phyloP scores from a whole-genome alignment of 768 basidiomycete species.

The Suillus sp. region DNA sequence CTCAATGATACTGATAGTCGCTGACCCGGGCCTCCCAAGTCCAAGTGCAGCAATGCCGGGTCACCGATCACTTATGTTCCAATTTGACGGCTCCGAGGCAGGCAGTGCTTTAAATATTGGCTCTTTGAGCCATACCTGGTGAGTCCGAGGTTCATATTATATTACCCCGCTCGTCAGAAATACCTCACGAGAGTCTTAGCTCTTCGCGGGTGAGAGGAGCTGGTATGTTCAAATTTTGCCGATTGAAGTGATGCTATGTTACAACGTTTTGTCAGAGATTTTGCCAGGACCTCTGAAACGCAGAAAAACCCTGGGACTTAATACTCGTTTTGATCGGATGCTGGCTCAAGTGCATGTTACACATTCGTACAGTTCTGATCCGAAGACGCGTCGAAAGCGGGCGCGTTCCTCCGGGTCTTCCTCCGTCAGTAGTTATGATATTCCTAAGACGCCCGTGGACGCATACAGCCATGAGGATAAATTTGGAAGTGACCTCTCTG shows the following conservation, averaged over 20 bases:
- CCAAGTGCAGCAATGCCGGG: background rate
- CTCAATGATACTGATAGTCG: too few relatives aligned
- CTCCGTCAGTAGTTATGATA: constrained; percentile 43
- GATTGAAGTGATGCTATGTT: too few relatives aligned
- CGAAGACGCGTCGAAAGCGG: constrained; percentile 32
- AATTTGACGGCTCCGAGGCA: background rate
- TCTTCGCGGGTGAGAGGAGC: constrained; percentile 11
- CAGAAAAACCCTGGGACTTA: constrained; percentile 50
- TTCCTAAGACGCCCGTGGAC: constrained; percentile 45
- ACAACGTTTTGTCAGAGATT: constrained; percentile 11
- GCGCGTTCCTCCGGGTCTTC: constrained; percentile 46
- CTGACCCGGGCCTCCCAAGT: background rate
- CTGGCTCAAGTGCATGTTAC: constrained; percentile 55
- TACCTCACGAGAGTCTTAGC: constrained; percentile 9
- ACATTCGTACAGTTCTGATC: constrained; percentile 26
- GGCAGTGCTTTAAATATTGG: background rate
- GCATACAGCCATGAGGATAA: constrained; percentile 38
- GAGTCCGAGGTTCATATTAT: background rate
- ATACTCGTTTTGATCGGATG: constrained; percentile 69
- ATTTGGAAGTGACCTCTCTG: constrained; percentile 43
- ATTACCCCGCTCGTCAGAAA: background rate
- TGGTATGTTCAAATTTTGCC: background rate
- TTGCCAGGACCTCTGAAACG: constrained; percentile 42
- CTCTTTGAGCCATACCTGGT: background rate
- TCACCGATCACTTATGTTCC: constrained; percentile 3